A percentile compares a stretch with the other conserved stretches of the same genome.
phyloP scores from a whole-genome alignment of 139 green algal genomes.

The Yamagishiella unicocca region DNA sequence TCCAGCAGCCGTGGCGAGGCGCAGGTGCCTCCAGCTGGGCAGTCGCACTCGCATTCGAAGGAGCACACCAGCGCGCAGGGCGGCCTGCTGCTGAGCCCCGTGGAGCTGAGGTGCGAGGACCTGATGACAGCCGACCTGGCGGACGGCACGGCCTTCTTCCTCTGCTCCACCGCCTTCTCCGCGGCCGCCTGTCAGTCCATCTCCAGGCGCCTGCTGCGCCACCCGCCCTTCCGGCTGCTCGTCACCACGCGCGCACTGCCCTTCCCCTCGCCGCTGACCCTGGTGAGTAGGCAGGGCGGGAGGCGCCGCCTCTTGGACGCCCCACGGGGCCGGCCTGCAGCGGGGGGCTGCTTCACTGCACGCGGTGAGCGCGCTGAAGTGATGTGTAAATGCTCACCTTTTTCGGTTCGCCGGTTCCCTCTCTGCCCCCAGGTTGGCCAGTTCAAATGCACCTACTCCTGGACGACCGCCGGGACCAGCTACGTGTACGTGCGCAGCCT shows the following conservation, averaged over 20 bases:
- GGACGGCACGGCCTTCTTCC: constrained; percentile 57
- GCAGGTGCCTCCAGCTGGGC: too few species aligned
- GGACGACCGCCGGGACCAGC: constrained; percentile 27
- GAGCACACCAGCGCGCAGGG: neutral
- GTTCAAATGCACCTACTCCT: constrained; percentile 49
- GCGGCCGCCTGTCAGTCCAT: constrained; percentile 47
- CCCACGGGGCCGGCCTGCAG: too few species aligned
- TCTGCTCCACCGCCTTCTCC: constrained; percentile 65
- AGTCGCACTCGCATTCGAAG: too few species aligned
- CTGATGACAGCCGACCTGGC: constrained; percentile 45
- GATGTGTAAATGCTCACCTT: too few species aligned
- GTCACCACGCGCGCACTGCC: constrained; percentile 61
- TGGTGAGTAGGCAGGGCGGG: neutral
- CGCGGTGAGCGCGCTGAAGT: too few species aligned
- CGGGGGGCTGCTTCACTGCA: too few species aligned
- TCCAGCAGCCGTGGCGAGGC: neutral
- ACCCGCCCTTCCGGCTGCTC: constrained; percentile 60
- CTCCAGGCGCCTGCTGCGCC: constrained; percentile 51
- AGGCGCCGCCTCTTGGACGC: too few species aligned
- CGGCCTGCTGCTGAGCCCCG: constrained; percentile 40
- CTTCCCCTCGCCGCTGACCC: constrained; percentile 46
- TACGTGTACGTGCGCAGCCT: constrained; percentile 48
- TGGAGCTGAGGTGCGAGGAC: constrained; percentile 57
- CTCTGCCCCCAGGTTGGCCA: constrained; percentile 19
- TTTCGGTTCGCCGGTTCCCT: neutral